These are phyloP conservation scores for Trichoderma koningii DNA, from an alignment of 2,329 filamentous ascomycete species.

Conservation along the genomic window DNA sequence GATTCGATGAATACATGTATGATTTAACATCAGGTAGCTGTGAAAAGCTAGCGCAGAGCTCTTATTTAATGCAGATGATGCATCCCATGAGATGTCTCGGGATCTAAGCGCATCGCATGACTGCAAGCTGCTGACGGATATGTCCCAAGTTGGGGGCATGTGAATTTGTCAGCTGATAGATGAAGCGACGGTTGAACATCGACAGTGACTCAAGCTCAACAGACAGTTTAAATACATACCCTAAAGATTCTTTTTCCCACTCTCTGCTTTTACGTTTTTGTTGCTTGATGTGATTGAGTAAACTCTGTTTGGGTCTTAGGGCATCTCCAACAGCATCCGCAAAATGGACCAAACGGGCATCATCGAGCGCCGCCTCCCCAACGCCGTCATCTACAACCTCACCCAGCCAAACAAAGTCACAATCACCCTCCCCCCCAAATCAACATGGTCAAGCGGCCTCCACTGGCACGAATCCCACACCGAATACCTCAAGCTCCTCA, in stretches of 20 bases:
- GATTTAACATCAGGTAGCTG: too few relatives aligned
- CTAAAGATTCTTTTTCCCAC: too few relatives aligned
- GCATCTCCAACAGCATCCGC: background rate
- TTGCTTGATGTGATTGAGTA: too few relatives aligned
- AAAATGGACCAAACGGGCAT: conserved; percentile 8
- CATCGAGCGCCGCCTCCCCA: conserved; percentile 30
- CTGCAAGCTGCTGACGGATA: conserved; percentile 10
- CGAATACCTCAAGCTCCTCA: conserved; percentile 49
- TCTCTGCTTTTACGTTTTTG: background rate
- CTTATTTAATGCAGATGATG: background rate
- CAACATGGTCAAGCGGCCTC: conserved; percentile 51
- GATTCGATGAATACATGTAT: too few relatives aligned
- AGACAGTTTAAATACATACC: background rate
- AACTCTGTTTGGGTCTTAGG: background rate
- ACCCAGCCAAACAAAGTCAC: conserved; percentile 42
- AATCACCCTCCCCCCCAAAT: conserved; percentile 47
- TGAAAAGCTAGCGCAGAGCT: background rate
- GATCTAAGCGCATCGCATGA: conserved; percentile 13
- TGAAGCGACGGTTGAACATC: background rate
- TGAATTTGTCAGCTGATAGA: conserved; percentile 23
- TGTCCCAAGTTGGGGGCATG: background rate
- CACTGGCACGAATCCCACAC: conserved; percentile 53
- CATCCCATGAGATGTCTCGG: background rate
- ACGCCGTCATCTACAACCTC: conserved; percentile 40
- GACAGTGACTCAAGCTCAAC: too few relatives aligned